Conservation (phyloP, 2,329 filamentous ascomycete species). For the Ascocoryne sarcoides region DNA sequence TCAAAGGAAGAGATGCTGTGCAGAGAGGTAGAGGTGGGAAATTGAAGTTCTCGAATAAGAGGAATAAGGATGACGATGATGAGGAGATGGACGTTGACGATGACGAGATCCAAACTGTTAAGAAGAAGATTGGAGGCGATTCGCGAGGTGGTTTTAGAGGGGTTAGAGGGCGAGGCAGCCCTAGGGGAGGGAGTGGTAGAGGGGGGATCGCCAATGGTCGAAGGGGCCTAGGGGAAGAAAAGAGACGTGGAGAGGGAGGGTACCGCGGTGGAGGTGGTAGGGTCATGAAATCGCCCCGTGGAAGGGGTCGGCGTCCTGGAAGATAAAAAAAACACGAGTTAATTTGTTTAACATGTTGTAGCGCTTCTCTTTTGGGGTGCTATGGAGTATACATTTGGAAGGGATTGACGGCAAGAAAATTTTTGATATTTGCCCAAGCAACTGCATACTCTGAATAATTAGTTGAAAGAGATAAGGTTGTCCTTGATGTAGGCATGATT, state of each 20-base stretch:
- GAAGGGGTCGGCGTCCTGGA: conserved; percentile 11
- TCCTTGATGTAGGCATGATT: no score
- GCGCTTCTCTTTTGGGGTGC: no score
- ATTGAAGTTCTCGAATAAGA: conserved; percentile 63
- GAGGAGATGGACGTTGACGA: conserved; percentile 38
- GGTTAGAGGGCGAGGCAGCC: conserved; percentile 19
- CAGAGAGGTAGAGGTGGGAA: conserved; percentile 57
- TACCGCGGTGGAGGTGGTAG: conserved; percentile 17
- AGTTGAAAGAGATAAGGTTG: no score
- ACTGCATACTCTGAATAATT: no score
- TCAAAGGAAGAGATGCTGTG: conserved; percentile 58
- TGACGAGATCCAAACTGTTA: conserved; percentile 42
- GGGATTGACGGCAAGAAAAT: no score
- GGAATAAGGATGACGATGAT: conserved; percentile 45
- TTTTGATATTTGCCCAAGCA: no score
- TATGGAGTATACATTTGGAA: no score
- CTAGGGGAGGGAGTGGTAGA: conserved; percentile 34
- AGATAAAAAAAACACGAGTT: conserved; percentile 6
- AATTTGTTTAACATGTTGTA: no score
- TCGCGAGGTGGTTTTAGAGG: conserved; percentile 26
- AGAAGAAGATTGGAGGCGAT: conserved; percentile 34
- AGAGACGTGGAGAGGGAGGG: conserved; percentile 19
- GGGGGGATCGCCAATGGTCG: conserved; percentile 39
- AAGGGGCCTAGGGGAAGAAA: conserved; percentile 38
- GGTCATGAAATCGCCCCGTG: conserved; percentile 27